phyloP scores from a whole-genome alignment of 176 grass and related monocot species.

The Carex pumila region DNA sequence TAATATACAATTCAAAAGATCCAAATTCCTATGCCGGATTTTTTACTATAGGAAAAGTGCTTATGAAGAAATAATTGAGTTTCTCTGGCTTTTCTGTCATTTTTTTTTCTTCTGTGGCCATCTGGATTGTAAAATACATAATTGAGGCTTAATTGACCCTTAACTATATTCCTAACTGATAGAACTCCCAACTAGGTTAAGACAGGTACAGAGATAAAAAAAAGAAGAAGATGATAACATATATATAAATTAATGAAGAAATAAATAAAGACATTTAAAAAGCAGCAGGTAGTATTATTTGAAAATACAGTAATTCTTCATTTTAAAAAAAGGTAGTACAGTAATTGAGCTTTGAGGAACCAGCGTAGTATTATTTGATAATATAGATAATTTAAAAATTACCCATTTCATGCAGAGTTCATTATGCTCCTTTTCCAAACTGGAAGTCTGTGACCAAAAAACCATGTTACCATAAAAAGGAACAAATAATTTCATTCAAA shows the following conservation, averaged over 20 bases:
- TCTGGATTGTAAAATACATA: not conserved
- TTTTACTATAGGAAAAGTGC: not conserved
- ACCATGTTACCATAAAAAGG: not conserved
- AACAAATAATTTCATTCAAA: not conserved
- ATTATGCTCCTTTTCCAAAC: constrained; percentile 90
- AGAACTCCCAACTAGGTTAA: not conserved
- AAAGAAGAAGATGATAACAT: not conserved
- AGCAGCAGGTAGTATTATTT: not conserved
- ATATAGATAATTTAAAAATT: constrained; percentile 12
- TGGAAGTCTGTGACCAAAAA: constrained; percentile 46
- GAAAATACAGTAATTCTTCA: too few species aligned
- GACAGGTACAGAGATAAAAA: not conserved
- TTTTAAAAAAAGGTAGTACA: not conserved
- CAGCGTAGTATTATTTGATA: not conserved
- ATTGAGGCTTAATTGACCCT: not conserved
- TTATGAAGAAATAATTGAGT: not conserved
- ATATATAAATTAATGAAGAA: not conserved
- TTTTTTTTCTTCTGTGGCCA: not conserved
- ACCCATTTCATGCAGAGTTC: constrained; percentile 66
- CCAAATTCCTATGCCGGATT: not conserved
- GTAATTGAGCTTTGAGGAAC: not conserved
- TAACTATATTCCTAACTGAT: not conserved
- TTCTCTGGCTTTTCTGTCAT: not conserved
- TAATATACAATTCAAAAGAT: not conserved
- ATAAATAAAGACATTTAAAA: not conserved